phyloP scores from a whole-genome alignment of 345 rosid species.

The Dipteronia dyeriana region DNA sequence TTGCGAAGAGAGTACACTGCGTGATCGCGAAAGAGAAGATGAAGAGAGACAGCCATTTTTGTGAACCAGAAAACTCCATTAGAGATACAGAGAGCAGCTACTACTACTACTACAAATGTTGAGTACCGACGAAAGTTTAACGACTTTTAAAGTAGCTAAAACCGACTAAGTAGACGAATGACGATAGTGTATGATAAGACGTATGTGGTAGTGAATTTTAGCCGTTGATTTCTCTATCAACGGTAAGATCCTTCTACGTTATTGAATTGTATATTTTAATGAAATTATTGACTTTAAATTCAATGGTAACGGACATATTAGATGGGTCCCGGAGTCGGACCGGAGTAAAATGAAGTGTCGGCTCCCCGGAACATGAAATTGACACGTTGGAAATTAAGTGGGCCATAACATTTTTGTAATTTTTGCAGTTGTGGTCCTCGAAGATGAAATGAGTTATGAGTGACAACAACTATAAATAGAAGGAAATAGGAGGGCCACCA shows the following conservation, averaged over 20 bases:
- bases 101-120: neutral
- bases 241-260: too few relatives aligned
- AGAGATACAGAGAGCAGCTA: neutral
- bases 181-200: neutral
- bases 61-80: slow-evolving; percentile 23
- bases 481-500: neutral
- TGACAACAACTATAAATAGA: neutral
- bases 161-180: neutral
- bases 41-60: slow-evolving; percentile 5
- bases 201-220: neutral
- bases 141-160: neutral
- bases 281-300: neutral
- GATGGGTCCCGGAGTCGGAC: neutral
- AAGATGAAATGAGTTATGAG: neutral
- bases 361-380: neutral
- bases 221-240: neutral
- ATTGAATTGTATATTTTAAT: neutral
- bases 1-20: neutral
- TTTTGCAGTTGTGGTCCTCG: neutral
- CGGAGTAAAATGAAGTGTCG: slow-evolving; percentile 1
- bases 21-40: slow-evolving; percentile 11
- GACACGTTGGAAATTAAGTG: neutral
- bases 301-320: slow-evolving; percentile 12
- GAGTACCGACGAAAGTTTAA: neutral
- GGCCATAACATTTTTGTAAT: neutral